Conservation (phyloP, 2,329 filamentous ascomycete genomes). For the Fonsecaea multimorphosa region DNA sequence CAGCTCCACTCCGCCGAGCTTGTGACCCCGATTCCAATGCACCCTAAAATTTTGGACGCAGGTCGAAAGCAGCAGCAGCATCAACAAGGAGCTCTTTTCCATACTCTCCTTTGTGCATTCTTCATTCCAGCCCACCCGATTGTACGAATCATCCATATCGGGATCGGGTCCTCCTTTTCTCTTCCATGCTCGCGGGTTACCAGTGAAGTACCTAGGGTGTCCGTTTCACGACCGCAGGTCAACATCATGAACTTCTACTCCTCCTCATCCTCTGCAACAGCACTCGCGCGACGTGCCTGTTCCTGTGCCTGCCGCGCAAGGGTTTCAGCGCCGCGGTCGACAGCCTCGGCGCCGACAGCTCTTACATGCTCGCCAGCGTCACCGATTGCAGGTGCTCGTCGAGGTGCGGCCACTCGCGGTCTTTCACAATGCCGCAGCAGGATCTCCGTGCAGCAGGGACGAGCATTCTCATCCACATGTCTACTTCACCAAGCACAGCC, state of each 20-base stretch:
- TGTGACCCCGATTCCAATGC: neutral
- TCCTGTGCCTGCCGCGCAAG: neutral
- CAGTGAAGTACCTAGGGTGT: no score
- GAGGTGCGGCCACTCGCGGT: neutral
- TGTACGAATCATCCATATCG: neutral
- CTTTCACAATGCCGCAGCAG: neutral
- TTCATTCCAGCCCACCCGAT: neutral
- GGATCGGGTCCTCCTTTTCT: no score
- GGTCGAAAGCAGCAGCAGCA: neutral
- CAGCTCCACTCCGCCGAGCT: neutral
- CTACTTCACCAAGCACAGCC: constrained; percentile 12
- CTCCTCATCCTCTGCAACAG: constrained; percentile 13
- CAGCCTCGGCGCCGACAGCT: neutral
- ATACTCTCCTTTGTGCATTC: neutral
- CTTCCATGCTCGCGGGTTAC: no score
- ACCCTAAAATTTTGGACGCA: constrained; percentile 15
- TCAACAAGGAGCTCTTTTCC: neutral
- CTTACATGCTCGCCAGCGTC: neutral
- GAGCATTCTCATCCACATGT: constrained; percentile 22
- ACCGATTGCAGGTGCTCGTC: neutral
- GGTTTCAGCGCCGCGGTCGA: neutral
- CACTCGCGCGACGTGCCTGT: constrained; percentile 26
- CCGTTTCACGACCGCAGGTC: neutral
- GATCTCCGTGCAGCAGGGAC: neutral
- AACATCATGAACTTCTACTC: constrained; percentile 9